phyloP scores from a whole-genome alignment of 352 stramenopile species.

The Globisporangium recalcitrans region DNA sequence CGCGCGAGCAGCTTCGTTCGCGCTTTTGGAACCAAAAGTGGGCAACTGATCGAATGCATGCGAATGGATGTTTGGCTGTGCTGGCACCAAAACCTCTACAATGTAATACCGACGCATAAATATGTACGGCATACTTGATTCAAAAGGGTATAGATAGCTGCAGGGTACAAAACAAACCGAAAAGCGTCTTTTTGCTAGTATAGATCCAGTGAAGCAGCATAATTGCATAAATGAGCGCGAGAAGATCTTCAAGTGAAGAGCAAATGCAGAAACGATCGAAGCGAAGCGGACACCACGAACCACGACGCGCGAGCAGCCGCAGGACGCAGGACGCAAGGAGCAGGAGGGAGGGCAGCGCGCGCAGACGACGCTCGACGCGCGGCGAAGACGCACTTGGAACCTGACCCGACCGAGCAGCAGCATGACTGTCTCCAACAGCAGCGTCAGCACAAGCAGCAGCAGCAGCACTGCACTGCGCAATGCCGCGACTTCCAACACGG shows the following conservation, averaged over 20 bases:
- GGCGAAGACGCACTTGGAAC: slow-evolving; percentile 1
- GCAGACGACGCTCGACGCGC: slow-evolving; percentile 7
- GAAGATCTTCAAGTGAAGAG: slow-evolving; percentile 13
- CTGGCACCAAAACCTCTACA: background rate
- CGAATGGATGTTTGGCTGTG: slow-evolving; percentile 1
- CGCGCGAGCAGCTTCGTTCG: slow-evolving; percentile 5
- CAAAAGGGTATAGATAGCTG: background rate
- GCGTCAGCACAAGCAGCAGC: slow-evolving; percentile 14
- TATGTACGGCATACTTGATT: background rate
- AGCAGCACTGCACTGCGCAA: slow-evolving; percentile 3
- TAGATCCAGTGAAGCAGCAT: background rate
- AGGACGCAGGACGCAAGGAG: background rate
- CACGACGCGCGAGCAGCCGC: slow-evolving; percentile 1
- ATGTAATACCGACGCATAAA: background rate
- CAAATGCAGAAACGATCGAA: slow-evolving; percentile 7
- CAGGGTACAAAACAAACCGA: background rate
- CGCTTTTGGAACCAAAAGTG: background rate
- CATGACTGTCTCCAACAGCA: slow-evolving; percentile 51
- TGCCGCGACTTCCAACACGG: slow-evolving; percentile 4
- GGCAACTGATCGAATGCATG: slow-evolving; percentile 1
- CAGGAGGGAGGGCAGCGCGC: background rate
- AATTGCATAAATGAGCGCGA: background rate
- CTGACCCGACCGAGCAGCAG: background rate
- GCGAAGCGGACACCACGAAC: background rate
- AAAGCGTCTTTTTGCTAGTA: background rate